phyloP scores from a whole-genome alignment of 2,329 filamentous ascomycete species.

The Tolypocladium ophioglossoides region DNA sequence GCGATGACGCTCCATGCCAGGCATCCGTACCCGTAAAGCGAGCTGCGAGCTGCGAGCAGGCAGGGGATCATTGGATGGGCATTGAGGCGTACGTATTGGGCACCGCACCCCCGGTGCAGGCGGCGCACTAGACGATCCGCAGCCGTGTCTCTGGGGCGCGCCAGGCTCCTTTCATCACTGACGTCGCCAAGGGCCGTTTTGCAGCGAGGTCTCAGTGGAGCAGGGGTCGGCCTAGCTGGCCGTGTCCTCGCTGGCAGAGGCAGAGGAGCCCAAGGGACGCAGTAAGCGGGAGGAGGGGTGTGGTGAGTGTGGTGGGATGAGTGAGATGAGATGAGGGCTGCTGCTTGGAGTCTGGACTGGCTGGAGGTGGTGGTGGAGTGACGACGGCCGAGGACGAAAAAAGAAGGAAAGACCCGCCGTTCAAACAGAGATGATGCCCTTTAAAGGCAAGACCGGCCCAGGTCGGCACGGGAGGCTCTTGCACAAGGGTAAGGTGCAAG shows the following conservation, averaged over 20 bases:
- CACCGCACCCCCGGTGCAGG: background rate
- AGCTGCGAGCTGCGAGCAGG: too few relatives aligned
- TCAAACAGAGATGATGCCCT: background rate
- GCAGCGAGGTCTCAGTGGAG: background rate
- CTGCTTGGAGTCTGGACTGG: background rate
- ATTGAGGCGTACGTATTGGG: background rate
- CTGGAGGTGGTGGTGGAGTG: background rate
- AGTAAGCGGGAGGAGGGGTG: background rate
- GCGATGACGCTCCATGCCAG: background rate
- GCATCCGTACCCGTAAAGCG: too few relatives aligned
- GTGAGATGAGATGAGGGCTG: background rate
- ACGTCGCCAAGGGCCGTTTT: background rate
- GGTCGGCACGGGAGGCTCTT: background rate
- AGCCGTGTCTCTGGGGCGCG: constrained; percentile 1
- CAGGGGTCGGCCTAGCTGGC: background rate
- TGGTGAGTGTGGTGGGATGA: background rate
- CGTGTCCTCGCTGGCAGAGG: background rate
- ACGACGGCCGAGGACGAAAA: background rate
- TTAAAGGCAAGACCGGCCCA: background rate
- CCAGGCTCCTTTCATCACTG: background rate
- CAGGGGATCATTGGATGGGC: too few relatives aligned
- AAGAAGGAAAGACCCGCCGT: background rate
- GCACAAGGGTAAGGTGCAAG: background rate
- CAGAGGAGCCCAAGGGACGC: background rate
- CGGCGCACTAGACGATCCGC: background rate